phyloP scores from a whole-genome alignment of 306 rosid genomes.

The Inga laurina region DNA sequence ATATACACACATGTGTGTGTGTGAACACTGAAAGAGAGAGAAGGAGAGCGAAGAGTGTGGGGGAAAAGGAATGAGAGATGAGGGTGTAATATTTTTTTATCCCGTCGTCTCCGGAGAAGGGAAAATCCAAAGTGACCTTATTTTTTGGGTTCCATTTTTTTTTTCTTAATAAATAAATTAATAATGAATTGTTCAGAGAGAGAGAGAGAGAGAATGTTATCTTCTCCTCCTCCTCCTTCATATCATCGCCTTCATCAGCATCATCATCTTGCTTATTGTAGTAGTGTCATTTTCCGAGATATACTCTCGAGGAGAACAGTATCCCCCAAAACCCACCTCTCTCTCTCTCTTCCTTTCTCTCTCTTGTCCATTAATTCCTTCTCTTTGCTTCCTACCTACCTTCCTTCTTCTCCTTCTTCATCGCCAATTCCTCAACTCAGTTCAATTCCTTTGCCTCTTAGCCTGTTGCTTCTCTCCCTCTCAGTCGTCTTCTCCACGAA shows the following conservation, averaged over 20 bases:
- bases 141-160: slow-evolving; percentile 36
- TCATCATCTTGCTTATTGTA: slow-evolving; percentile 26
- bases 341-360: background rate
- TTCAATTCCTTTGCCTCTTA: too few relatives aligned
- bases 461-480: background rate
- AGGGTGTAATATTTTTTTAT: slow-evolving; percentile 54
- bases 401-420: background rate
- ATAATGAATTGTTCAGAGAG: slow-evolving; percentile 28
- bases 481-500: background rate
- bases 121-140: slow-evolving; percentile 47
- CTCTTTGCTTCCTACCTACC: background rate
- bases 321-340: slow-evolving; percentile 30
- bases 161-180: background rate
- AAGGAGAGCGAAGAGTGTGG: slow-evolving; percentile 67
- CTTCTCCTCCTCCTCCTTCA: slow-evolving; percentile 11
- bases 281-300: slow-evolving; percentile 79
- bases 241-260: background rate
- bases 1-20: background rate
- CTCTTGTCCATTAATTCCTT: background rate
- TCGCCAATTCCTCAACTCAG: background rate
- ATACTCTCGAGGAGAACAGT: slow-evolving; percentile 54
- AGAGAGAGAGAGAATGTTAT: slow-evolving; percentile 34
- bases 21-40: slow-evolving; percentile 1
- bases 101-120: slow-evolving; percentile 65
- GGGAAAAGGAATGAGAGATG: slow-evolving; percentile 77